These are phyloP conservation scores for Xylariaceae sp. DNA, from an alignment of 2,329 filamentous ascomycete species.

Conservation along the genomic window DNA sequence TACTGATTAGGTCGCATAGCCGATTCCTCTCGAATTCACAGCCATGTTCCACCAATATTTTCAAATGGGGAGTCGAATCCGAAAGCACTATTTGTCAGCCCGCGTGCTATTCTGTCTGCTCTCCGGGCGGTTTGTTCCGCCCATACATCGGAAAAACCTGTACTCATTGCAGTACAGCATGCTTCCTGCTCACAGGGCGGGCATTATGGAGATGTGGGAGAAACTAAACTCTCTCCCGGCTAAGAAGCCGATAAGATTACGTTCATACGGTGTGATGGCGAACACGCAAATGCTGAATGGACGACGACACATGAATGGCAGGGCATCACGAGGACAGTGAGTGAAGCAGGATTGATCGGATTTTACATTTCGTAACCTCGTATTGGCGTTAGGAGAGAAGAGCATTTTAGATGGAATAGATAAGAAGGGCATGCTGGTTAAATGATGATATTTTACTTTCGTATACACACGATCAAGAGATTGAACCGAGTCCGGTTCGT, in stretches of 20 bases:
- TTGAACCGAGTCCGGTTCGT: background rate
- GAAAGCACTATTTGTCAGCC: constrained; percentile 91
- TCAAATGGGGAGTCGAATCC: constrained; percentile 84
- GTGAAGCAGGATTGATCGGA: constrained; percentile 5
- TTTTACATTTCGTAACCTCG: background rate
- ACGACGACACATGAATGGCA: constrained; percentile 26
- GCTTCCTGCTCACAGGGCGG: constrained; percentile 77
- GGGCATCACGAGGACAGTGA: constrained; percentile 17
- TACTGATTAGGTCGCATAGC: constrained; percentile 47
- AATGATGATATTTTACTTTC: constrained; percentile 3
- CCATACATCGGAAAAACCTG: constrained; percentile 88
- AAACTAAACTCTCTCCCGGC: constrained; percentile 53
- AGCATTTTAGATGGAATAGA: constrained; percentile 13
- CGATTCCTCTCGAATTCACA: constrained; percentile 82
- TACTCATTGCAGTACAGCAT: constrained; percentile 98
- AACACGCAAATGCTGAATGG: constrained; percentile 18
- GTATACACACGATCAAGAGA: constrained; percentile 8
- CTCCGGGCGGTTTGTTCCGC: constrained; percentile 88
- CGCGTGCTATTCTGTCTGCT: constrained; percentile 82
- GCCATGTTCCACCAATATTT: constrained; percentile 98
- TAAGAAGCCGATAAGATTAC: constrained; percentile 37
- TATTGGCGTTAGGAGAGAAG: constrained; percentile 11
- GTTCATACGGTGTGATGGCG: constrained; percentile 21
- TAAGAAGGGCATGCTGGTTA: background rate
- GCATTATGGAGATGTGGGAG: constrained; percentile 82